These are phyloP conservation scores for Aphanomyces euteiches DNA, from an alignment of 352 stramenopile species.

Conservation along the genomic window DNA sequence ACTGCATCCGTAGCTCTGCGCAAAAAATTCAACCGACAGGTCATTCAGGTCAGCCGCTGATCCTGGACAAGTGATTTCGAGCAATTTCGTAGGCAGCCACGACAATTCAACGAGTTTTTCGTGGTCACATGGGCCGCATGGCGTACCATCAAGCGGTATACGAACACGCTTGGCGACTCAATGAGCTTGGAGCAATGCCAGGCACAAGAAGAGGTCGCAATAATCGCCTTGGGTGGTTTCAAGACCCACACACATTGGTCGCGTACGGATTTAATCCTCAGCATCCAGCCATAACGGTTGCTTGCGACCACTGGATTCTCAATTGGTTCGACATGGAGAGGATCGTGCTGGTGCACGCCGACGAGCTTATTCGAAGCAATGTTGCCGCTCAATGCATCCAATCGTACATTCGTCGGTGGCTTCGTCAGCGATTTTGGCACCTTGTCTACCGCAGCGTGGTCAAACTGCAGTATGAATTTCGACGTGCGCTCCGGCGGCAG, in stretches of 20 bases:
- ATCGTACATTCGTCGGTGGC: conserved; percentile 7
- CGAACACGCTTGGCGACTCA: neutral
- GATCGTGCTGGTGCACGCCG: neutral
- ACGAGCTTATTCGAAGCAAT: neutral
- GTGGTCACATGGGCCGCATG: conserved; percentile 2
- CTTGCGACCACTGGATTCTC: conserved; percentile 1
- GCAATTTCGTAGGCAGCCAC: neutral
- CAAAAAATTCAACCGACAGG: neutral
- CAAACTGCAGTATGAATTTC: conserved; percentile 19
- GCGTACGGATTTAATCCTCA: neutral
- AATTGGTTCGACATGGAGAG: conserved; percentile 7
- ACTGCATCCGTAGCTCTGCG: conserved; percentile 17
- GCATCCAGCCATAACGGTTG: neutral
- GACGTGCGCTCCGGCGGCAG: neutral
- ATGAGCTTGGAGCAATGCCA: neutral
- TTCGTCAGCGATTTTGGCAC: conserved; percentile 4
- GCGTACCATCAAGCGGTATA: conserved; percentile 2
- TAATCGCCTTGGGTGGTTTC: conserved; percentile 11
- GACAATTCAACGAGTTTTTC: conserved; percentile 5
- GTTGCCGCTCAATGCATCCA: conserved; percentile 20
- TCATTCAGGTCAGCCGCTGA: neutral
- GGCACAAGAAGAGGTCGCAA: neutral
- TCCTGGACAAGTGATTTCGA: neutral
- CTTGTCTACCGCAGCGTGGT: neutral
- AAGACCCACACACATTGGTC: conserved; percentile 18